Evolutionary conservation across 495 filamentous ascomycete genomes (phyloP).

Genomic region (Venustampulla echinocandica): DNA sequence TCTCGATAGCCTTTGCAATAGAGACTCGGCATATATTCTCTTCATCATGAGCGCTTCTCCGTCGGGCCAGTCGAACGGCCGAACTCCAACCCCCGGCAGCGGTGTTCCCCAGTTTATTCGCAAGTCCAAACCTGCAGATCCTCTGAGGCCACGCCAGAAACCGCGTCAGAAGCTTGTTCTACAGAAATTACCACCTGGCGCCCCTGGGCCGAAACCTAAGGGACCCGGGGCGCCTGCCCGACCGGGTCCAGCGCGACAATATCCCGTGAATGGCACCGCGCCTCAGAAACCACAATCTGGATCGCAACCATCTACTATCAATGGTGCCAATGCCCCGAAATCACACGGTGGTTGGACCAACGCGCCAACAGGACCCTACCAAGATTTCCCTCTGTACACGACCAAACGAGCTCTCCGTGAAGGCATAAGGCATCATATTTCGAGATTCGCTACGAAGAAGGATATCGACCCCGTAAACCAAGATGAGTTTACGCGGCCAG

Average conservation of each 20-base stretch:
- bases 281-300: background rate
- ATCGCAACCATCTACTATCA: constrained; percentile 10
- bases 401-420: constrained; percentile 74
- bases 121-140: constrained; percentile 51
- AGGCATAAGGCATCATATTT: constrained; percentile 77
- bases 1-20: no score
- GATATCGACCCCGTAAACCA: constrained; percentile 64
- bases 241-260: background rate
- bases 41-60: constrained; percentile 52
- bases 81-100: constrained; percentile 33
- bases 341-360: constrained; percentile 52
- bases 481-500: constrained; percentile 75
- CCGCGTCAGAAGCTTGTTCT: constrained; percentile 20
- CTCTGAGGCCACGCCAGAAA: constrained; percentile 58
- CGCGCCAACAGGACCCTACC: constrained; percentile 39
- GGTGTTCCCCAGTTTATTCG: constrained; percentile 29
- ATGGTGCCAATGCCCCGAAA: constrained; percentile 30
- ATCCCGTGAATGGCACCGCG: constrained; percentile 10
- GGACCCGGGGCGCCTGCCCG: constrained; percentile 1
- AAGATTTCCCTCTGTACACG: constrained; percentile 66
- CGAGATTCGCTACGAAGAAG: constrained; percentile 56
- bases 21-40: background rate
- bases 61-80: constrained; percentile 34
- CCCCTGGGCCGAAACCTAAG: constrained; percentile 21
- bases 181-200: constrained; percentile 23